A percentile compares a stretch with the other conserved stretches of the same genome.
phyloP scores from a whole-genome alignment of 78 protist genomes.

The Neovahlkampfia damariscottae region DNA sequence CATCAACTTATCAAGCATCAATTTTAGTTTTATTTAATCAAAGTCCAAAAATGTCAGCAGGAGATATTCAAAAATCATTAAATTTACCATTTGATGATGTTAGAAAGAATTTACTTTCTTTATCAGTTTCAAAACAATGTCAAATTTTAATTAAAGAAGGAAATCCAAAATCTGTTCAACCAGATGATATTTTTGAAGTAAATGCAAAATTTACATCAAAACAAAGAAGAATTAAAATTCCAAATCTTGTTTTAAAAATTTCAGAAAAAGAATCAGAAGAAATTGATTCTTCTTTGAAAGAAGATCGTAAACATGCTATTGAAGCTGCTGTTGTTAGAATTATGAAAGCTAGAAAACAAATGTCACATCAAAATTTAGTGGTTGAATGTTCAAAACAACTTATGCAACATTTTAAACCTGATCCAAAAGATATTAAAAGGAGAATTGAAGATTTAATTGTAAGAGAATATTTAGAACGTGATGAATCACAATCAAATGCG shows the following conservation, averaged over 20 bases:
- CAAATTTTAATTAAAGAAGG: not conserved
- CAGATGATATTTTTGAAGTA: slow-evolving; percentile 46
- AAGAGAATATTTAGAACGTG: slow-evolving; percentile 84
- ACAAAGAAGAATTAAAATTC: slow-evolving; percentile 60
- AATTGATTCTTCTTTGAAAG: slow-evolving; percentile 53
- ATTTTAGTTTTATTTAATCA: slow-evolving; percentile 62
- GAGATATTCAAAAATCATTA: slow-evolving; percentile 8
- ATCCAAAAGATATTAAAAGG: slow-evolving; percentile 58
- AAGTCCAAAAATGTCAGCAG: slow-evolving; percentile 9
- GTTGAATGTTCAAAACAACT: slow-evolving; percentile 57
- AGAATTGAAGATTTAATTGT: slow-evolving; percentile 87
- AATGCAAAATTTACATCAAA: slow-evolving; percentile 42
- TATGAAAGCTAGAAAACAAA: slow-evolving; percentile 82
- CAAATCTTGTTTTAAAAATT: slow-evolving; percentile 66
- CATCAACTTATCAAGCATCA: slow-evolving; percentile 61
- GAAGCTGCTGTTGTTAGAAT: slow-evolving; percentile 90
- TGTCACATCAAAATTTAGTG: slow-evolving; percentile 56
- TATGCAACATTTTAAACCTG: slow-evolving; percentile 58
- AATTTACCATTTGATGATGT: slow-evolving; percentile 40
- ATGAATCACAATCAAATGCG: slow-evolving; percentile 40
- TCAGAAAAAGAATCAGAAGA: slow-evolving; percentile 49
- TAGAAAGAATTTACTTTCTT: slow-evolving; percentile 45
- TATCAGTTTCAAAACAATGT: slow-evolving; percentile 19
- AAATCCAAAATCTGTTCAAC: slow-evolving; percentile 9
- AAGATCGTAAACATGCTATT: slow-evolving; percentile 63